Evolutionary conservation across 169 alveolate species (phyloP), one percentile per base, ranked within the genome.

Genomic region (Pseudocohnilembus persalinus): DNA sequence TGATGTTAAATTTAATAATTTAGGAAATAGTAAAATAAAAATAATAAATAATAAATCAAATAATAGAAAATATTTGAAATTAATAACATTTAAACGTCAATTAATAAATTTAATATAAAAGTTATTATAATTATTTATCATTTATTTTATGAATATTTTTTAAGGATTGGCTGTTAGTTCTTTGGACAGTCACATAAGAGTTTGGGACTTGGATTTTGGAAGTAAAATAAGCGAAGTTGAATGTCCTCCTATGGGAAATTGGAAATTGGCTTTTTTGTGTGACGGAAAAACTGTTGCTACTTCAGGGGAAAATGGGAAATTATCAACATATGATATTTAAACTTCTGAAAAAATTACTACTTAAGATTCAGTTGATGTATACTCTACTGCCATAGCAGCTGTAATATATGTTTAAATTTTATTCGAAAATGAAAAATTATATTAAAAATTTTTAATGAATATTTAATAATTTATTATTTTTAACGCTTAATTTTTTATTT

Each of bases 241-340:
- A 26, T 86, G 90, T 82, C 73, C 74, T 63, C 79, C 83, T 27
- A 72, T 86, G 90, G 87, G 75, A 16, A 86, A 86, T 80, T 86
- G 90, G 90, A 86, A 86, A 78, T n/a, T 86, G 24, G 76, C 77
- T 26, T 86, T 83, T 81, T 77, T 49, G 20, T 49, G 87, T 78
- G 83, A 75, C 63, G 25, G 32, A 75, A 75, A 81, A 49, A 80
- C 79, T 31, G 68, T 86, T 30, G 72, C 78, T 28, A 86, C 90
- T n/a, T 76, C 90, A 31, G 90, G 90, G 32, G 90, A 86, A 68
- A 74, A 80, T 32, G 90, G 90, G 0, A 86, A 74, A 75, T 74
- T 86, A 11, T 73, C 80, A 33, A 74, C 49, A 0, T 82, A 32
- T 34, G 73, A 64, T 31, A 29, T 81, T 16, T 77, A 81, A 27